Conservation (phyloP, 208 protist genomes). For the Herpetomonas samuelpessoai region DNA sequence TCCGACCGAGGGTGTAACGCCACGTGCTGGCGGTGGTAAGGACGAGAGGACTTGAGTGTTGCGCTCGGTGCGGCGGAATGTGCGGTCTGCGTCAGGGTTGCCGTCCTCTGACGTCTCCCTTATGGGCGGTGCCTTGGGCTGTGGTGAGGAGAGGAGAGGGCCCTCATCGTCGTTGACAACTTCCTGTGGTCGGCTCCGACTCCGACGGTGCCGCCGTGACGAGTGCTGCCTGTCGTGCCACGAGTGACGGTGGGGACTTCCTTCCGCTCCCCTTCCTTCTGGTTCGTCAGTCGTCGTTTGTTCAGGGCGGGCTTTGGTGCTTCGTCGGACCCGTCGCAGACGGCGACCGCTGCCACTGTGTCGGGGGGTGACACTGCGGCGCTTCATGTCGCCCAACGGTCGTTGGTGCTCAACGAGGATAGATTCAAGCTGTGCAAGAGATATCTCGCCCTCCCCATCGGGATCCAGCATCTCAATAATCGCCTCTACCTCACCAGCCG, state of each 20-base stretch:
- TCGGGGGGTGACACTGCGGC: neutral
- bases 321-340: neutral
- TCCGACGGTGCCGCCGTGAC: neutral
- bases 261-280: no score
- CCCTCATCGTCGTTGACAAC: neutral
- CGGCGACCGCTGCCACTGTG: neutral
- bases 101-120: neutral
- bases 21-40: neutral
- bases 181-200: no score
- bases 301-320: neutral
- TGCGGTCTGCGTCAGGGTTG: neutral
- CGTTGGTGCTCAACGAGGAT: slow-evolving; percentile 4
- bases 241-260: neutral
- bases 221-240: no score
- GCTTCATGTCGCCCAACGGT: slow-evolving; percentile 4
- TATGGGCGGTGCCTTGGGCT: neutral
- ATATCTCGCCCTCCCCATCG: slow-evolving; percentile 18
- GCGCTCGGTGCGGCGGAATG: neutral
- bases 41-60: neutral
- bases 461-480: slow-evolving; percentile 67
- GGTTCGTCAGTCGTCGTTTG: no score
- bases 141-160: neutral
- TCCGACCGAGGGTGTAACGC: neutral
- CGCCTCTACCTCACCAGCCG: slow-evolving; percentile 45
- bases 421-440: slow-evolving; percentile 8